Percentiles rank a stretch among this genome's conserved stretches.
Conservation (phyloP, 257 asterid genomes). For the Verbena officinalis region DNA sequence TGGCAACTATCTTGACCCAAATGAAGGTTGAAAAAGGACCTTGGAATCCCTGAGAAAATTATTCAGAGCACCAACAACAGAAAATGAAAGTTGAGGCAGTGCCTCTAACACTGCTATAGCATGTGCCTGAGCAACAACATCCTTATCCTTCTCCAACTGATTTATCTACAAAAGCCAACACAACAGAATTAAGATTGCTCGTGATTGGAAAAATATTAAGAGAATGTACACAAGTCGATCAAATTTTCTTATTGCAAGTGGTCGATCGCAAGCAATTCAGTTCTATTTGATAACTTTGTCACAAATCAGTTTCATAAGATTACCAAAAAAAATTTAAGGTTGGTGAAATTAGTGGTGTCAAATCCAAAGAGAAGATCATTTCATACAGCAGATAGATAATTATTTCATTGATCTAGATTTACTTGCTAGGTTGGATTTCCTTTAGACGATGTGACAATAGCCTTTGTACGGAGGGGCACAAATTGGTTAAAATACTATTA, state of each 20-base stretch:
- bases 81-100: slow-evolving; percentile 81
- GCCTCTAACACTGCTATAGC: slow-evolving; percentile 82
- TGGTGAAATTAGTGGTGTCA: background rate
- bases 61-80: slow-evolving; percentile 79
- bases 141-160: slow-evolving; percentile 97
- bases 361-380: background rate
- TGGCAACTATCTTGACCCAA: background rate
- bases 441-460: background rate
- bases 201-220: slow-evolving; percentile 20
- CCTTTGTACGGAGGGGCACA: background rate
- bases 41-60: slow-evolving; percentile 85
- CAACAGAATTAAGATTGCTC: slow-evolving; percentile 20
- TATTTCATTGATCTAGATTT: background rate
- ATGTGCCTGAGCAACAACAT: slow-evolving; percentile 96
- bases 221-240: background rate
- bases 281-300: slow-evolving; percentile 2
- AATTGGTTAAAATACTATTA: background rate
- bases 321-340: slow-evolving; percentile 2
- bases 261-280: background rate
- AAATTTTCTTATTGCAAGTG: slow-evolving; percentile 19
- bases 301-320: slow-evolving; percentile 15
- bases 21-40: slow-evolving; percentile 52
- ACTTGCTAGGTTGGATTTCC: background rate
- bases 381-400: background rate
- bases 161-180: slow-evolving; percentile 60